Evolutionary conservation across 768 basidiomycete species (phyloP).

Genomic region (Mycena floridula): DNA sequence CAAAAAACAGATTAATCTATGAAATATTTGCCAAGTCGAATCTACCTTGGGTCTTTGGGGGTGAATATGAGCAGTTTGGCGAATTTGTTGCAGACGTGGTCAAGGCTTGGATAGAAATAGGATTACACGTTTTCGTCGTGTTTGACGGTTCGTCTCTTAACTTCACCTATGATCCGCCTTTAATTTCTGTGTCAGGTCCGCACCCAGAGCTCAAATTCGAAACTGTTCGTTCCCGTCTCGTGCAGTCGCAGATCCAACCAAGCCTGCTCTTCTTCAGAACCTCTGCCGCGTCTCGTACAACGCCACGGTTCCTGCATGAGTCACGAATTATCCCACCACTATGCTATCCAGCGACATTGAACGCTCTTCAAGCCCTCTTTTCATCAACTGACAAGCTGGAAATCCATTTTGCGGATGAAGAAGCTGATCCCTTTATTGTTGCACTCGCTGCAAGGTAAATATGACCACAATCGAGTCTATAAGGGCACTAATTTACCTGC

Average conservation of each 20-base stretch:
- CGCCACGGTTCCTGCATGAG: slow-evolving; percentile 64
- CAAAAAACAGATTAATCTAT: slow-evolving; percentile 62
- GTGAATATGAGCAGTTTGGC: slow-evolving; percentile 61
- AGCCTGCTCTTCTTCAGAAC: slow-evolving; percentile 79
- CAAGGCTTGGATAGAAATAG: slow-evolving; percentile 61
- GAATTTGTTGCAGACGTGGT: slow-evolving; percentile 45
- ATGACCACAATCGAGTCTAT: too few species aligned
- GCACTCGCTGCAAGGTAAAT: slow-evolving; percentile 71
- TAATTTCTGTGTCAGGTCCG: slow-evolving; percentile 41
- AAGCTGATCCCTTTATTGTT: slow-evolving; percentile 80
- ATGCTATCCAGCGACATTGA: slow-evolving; percentile 48
- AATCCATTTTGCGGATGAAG: slow-evolving; percentile 72
- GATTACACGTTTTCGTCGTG: slow-evolving; percentile 64
- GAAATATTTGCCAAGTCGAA: slow-evolving; percentile 51
- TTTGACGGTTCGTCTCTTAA: slow-evolving; percentile 61
- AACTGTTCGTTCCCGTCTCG: slow-evolving; percentile 55
- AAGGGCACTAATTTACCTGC: too few species aligned
- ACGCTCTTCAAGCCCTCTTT: slow-evolving; percentile 39
- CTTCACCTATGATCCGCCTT: neutral
- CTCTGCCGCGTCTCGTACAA: slow-evolving; percentile 55
- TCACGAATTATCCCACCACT: slow-evolving; percentile 73
- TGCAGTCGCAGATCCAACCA: slow-evolving; percentile 51
- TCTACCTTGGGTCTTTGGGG: slow-evolving; percentile 83
- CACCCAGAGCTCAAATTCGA: slow-evolving; percentile 68
- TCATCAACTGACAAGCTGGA: slow-evolving; percentile 32